These are phyloP conservation scores for Apophysomyces elegans DNA, from an alignment of 371 early-diverging fungal species.

Conservation along the genomic window DNA sequence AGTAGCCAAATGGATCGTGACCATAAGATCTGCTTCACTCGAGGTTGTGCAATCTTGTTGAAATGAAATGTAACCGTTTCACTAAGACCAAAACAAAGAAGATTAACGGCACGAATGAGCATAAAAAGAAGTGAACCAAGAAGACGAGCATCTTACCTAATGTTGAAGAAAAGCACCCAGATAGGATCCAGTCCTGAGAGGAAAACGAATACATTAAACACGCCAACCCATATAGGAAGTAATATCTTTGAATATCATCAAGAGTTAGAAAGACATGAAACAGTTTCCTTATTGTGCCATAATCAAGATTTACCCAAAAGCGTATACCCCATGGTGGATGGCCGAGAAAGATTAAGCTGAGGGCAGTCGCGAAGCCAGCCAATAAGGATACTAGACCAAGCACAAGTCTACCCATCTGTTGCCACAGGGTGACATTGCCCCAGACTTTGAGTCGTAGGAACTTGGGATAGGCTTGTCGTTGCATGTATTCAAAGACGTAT, in stretches of 20 bases:
- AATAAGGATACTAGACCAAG: slow-evolving; percentile 60
- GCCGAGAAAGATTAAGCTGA: slow-evolving; percentile 63
- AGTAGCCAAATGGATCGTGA: slow-evolving; percentile 50
- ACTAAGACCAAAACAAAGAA: slow-evolving; percentile 22
- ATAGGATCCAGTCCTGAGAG: slow-evolving; percentile 53
- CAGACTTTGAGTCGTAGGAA: slow-evolving; percentile 63
- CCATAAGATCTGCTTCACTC: slow-evolving; percentile 43
- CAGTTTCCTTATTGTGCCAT: neutral
- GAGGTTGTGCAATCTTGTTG: slow-evolving; percentile 47
- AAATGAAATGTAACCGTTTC: slow-evolving; percentile 55
- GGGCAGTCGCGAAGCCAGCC: slow-evolving; percentile 54
- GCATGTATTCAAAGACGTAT: slow-evolving; percentile 63
- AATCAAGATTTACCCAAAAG: slow-evolving; percentile 51
- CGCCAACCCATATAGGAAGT: slow-evolving; percentile 52
- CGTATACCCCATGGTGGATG: slow-evolving; percentile 54
- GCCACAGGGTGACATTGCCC: slow-evolving; percentile 60
- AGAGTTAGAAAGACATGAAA: neutral
- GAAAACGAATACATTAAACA: slow-evolving; percentile 41
- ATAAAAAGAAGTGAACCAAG: neutral
- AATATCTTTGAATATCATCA: slow-evolving; percentile 24
- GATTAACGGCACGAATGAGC: neutral
- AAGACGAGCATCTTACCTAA: slow-evolving; percentile 35
- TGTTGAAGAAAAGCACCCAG: slow-evolving; percentile 49
- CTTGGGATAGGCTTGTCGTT: slow-evolving; percentile 59
- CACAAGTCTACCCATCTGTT: slow-evolving; percentile 56